A percentile compares a stretch with the other conserved stretches of the same genome.
These are phyloP conservation scores for Phanerochaete sordida DNA, from an alignment of 768 basidiomycete genomes.

Conservation along the genomic window DNA sequence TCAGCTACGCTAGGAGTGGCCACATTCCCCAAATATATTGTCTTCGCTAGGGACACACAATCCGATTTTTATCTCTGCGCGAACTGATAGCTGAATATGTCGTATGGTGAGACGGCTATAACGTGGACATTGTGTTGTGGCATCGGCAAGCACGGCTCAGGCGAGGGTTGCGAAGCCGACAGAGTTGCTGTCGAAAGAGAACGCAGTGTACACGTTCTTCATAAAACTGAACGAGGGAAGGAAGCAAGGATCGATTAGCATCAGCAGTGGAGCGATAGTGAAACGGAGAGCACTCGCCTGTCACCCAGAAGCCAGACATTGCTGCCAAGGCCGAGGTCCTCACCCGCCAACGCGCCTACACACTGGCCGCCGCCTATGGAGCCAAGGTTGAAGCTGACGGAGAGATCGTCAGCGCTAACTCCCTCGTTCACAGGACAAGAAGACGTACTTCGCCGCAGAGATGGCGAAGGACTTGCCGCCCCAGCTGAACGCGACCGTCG, in stretches of 20 bases:
- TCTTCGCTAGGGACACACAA: no score
- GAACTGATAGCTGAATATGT: no score
- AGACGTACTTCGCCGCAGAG: constrained; percentile 17
- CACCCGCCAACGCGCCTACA: constrained; percentile 27
- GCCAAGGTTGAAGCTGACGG: constrained; percentile 25
- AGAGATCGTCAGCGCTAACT: not conserved
- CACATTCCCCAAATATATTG: no score
- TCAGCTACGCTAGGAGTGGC: not conserved
- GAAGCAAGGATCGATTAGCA: not conserved
- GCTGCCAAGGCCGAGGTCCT: constrained; percentile 26
- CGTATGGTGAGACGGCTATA: no score
- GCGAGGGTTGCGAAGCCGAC: constrained; percentile 28
- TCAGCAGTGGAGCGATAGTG: not conserved
- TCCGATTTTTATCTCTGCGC: no score
- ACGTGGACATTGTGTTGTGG: no score
- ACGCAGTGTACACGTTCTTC: constrained; percentile 31
- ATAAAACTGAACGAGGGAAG: constrained; percentile 19
- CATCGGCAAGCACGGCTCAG: not conserved
- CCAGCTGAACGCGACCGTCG: constrained; percentile 24
- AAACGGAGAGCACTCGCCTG: not conserved
- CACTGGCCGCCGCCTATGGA: constrained; percentile 18
- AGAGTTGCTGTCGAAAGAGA: constrained; percentile 23
- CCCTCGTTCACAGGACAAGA: not conserved
- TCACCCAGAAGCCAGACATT: constrained; percentile 31
- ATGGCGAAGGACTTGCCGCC: constrained; percentile 26